These are phyloP conservation scores for Pseudomassariella vexata DNA, from an alignment of 2,329 filamentous ascomycete genomes.

Conservation along the genomic window DNA sequence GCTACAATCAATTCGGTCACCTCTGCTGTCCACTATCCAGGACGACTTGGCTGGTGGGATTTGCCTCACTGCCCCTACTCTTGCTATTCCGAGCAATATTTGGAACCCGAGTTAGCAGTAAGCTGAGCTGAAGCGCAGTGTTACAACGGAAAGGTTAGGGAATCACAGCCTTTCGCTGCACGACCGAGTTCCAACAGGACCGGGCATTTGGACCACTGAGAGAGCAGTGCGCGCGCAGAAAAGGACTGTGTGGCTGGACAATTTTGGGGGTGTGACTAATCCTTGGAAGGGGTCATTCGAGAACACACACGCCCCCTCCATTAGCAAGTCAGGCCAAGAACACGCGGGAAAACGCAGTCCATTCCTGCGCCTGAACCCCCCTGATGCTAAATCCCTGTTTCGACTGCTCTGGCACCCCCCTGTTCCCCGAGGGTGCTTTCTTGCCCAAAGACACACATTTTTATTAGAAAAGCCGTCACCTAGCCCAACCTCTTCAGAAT, in stretches of 20 bases:
- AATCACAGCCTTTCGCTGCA: slow-evolving; percentile 3
- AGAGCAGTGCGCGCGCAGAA: background rate
- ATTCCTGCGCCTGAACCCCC: background rate
- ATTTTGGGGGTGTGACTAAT: slow-evolving; percentile 9
- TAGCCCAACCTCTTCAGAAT: slow-evolving; percentile 16
- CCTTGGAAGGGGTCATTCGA: slow-evolving; percentile 3
- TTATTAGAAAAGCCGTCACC: slow-evolving; percentile 19
- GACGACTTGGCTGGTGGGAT: background rate
- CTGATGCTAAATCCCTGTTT: slow-evolving; percentile 6
- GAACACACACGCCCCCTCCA: slow-evolving; percentile 7
- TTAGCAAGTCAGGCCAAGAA: slow-evolving; percentile 7
- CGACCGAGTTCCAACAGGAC: slow-evolving; percentile 1
- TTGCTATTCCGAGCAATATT: background rate
- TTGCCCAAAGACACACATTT: slow-evolving; percentile 4
- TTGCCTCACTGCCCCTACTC: background rate
- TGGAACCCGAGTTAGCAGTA: slow-evolving; percentile 4
- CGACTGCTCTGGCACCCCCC: slow-evolving; percentile 6
- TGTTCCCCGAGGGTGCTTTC: slow-evolving; percentile 1
- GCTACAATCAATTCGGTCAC: slow-evolving; percentile 1
- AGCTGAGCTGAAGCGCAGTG: slow-evolving; percentile 5
- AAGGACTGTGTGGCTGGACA: slow-evolving; percentile 8
- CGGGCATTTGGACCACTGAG: background rate
- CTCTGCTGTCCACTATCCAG: background rate
- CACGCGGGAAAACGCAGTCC: background rate
- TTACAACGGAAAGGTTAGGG: slow-evolving; percentile 2